These are phyloP conservation scores for Xylariaceae sp. DNA, from an alignment of 2,329 filamentous ascomycete genomes.

Conservation along the genomic window DNA sequence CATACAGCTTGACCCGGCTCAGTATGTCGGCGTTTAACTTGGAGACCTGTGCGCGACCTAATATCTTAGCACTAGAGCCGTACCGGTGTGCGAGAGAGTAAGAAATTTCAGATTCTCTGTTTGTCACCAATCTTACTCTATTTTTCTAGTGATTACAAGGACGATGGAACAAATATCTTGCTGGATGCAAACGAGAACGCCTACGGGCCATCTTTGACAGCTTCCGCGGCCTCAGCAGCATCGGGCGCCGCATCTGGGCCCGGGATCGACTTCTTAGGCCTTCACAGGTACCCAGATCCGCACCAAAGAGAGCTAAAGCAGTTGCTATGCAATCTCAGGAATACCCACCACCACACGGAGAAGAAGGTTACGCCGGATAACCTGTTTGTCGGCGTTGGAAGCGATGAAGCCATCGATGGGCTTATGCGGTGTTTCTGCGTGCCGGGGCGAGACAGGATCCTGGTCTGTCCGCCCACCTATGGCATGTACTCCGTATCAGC, in stretches of 20 bases:
- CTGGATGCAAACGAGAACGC: slow-evolving; percentile 99
- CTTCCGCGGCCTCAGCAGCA: slow-evolving; percentile 54
- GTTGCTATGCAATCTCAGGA: slow-evolving; percentile 84
- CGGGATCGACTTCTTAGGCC: slow-evolving; percentile 75
- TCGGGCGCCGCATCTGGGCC: slow-evolving; percentile 48
- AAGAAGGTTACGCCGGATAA: slow-evolving; percentile 78
- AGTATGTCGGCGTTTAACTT: slow-evolving; percentile 72
- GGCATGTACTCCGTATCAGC: slow-evolving; percentile 98
- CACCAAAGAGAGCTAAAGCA: slow-evolving; percentile 90
- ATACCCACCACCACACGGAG: slow-evolving; percentile 79
- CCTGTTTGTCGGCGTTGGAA: slow-evolving; percentile 93
- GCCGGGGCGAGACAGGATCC: slow-evolving; percentile 85
- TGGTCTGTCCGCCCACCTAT: slow-evolving; percentile 95
- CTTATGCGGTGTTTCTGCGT: slow-evolving; percentile 91
- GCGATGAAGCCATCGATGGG: slow-evolving; percentile 95
- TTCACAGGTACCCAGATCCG: slow-evolving; percentile 96
- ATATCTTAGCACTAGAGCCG: slow-evolving; percentile 77
- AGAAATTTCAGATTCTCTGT: slow-evolving; percentile 43
- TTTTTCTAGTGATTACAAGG: slow-evolving; percentile 87
- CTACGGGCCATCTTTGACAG: slow-evolving; percentile 78
- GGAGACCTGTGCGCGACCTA: slow-evolving; percentile 74
- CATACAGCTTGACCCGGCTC: background rate
- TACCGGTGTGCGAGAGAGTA: slow-evolving; percentile 85
- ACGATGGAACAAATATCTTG: slow-evolving; percentile 93
- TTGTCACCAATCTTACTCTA: slow-evolving; percentile 21